Conservation (phyloP, 2,329 filamentous ascomycete species). For the Colletotrichum limetticola region DNA sequence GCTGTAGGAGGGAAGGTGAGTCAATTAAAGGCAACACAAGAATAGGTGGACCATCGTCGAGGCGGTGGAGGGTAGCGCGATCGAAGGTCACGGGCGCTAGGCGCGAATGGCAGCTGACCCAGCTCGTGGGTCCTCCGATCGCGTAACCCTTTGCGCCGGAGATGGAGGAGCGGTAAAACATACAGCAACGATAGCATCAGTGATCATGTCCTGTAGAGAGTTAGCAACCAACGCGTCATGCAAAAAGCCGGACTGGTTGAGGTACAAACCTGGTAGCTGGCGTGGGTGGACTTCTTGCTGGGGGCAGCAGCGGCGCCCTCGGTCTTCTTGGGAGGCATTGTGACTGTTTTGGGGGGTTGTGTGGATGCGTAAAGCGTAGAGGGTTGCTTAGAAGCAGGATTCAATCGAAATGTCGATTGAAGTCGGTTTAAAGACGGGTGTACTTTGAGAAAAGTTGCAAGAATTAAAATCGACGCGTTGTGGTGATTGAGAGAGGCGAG, state of each 20-base stretch:
- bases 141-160: constrained; percentile 49
- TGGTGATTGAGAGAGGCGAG: constrained; percentile 39
- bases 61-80: constrained; percentile 25
- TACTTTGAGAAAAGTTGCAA: constrained; percentile 33
- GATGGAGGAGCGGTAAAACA: constrained; percentile 48
- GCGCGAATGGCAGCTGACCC: neutral
- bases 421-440: constrained; percentile 35
- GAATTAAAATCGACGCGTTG: constrained; percentile 33
- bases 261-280: constrained; percentile 67
- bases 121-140: constrained; percentile 1
- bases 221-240: constrained; percentile 47
- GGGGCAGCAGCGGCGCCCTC: constrained; percentile 44
- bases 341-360: constrained; percentile 43
- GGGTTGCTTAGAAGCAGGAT: constrained; percentile 27
- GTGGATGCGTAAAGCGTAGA: constrained; percentile 38
- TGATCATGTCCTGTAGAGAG: constrained; percentile 67
- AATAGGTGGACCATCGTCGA: constrained; percentile 23
- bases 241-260: constrained; percentile 19
- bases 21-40: constrained; percentile 49
- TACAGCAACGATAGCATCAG: constrained; percentile 71
- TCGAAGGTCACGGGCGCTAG: constrained; percentile 31
- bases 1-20: constrained; percentile 52
- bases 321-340: constrained; percentile 71
- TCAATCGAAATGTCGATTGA: constrained; percentile 35
- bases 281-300: constrained; percentile 57